Conservation (phyloP, 202 grass and related monocot species). For the Schoenoplectus tabernaemontani region DNA sequence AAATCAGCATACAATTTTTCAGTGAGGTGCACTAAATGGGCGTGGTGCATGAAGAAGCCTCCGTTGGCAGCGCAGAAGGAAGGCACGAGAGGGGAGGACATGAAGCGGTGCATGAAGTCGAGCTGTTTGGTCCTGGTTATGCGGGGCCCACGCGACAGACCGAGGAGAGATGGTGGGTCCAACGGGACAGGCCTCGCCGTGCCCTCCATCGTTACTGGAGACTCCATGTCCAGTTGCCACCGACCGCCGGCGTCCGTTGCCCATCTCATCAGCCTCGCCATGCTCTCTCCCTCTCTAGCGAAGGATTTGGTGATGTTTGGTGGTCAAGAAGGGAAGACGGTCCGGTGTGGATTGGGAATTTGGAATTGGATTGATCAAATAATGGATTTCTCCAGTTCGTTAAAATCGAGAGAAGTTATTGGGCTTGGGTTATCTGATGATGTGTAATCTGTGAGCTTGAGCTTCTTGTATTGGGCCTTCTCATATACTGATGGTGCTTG, state of each 20-base stretch:
- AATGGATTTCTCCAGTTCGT: no score
- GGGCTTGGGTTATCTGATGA: no score
- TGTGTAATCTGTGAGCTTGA: no score
- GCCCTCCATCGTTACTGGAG: slow-evolving; percentile 80
- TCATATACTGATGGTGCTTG: no score
- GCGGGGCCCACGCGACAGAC: slow-evolving; percentile 62
- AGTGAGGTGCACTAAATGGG: slow-evolving; percentile 44
- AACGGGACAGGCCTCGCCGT: slow-evolving; percentile 65
- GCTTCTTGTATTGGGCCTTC: no score
- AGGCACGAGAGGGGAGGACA: slow-evolving; percentile 77
- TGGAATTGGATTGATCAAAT: no score
- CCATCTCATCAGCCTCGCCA: slow-evolving; percentile 74
- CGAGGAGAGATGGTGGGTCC: slow-evolving; percentile 57
- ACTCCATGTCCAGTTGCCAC: slow-evolving; percentile 84
- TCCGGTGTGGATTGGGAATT: no score
- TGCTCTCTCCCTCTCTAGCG: no score
- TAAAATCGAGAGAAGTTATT: no score
- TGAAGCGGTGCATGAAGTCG: slow-evolving; percentile 96
- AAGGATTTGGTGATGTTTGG: no score
- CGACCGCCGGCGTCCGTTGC: slow-evolving; percentile 43
- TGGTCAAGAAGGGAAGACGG: no score
- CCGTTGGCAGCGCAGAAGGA: slow-evolving; percentile 40
- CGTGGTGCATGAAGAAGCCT: slow-evolving; percentile 66
- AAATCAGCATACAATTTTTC: slow-evolving; percentile 44
- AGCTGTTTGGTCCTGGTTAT: slow-evolving; percentile 90